A percentile compares a stretch with the other conserved stretches of the same genome.
Evolutionary conservation across 441 rosid genomes (phyloP).

Genomic region (Mallotus repandus): DNA sequence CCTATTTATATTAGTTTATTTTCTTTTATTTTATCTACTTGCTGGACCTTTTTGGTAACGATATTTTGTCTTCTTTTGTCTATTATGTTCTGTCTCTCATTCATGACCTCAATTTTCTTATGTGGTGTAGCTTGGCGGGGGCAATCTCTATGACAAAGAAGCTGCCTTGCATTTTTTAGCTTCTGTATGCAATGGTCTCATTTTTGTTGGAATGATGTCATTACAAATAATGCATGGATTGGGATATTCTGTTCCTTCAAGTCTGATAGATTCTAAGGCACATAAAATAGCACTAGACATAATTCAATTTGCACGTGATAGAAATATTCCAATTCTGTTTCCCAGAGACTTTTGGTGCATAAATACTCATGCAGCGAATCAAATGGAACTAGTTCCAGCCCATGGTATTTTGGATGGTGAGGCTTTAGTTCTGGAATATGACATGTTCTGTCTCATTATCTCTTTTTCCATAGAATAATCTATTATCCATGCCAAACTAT

Average conservation of each 20-base stretch:
- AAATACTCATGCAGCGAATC: constrained; percentile 30
- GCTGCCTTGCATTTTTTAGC: constrained; percentile 58
- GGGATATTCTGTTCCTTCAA: constrained; percentile 44
- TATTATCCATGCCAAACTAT: background rate
- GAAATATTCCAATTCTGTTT: constrained; percentile 40
- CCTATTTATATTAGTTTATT: background rate
- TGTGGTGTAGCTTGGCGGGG: constrained; percentile 67
- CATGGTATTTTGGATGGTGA: constrained; percentile 48
- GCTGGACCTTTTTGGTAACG: background rate
- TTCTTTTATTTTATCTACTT: background rate
- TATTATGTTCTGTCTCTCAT: constrained; percentile 17
- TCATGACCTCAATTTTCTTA: constrained; percentile 19
- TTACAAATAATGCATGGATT: constrained; percentile 66
- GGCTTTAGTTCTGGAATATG: constrained; percentile 20
- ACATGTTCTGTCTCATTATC: constrained; percentile 2
- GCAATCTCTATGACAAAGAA: constrained; percentile 52
- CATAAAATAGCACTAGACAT: constrained; percentile 45
- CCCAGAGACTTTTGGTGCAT: constrained; percentile 67
- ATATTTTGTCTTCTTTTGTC: background rate
- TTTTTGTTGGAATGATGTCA: constrained; percentile 65
- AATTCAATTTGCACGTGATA: constrained; percentile 44
- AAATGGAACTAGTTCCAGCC: constrained; percentile 46
- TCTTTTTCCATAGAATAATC: background rate
- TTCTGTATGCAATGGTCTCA: constrained; percentile 61
- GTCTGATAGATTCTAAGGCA: constrained; percentile 47